Base-by-base conservation (phyloP, 2,329 filamentous ascomycete genomes). In the Kalmusia sp. region DNA sequence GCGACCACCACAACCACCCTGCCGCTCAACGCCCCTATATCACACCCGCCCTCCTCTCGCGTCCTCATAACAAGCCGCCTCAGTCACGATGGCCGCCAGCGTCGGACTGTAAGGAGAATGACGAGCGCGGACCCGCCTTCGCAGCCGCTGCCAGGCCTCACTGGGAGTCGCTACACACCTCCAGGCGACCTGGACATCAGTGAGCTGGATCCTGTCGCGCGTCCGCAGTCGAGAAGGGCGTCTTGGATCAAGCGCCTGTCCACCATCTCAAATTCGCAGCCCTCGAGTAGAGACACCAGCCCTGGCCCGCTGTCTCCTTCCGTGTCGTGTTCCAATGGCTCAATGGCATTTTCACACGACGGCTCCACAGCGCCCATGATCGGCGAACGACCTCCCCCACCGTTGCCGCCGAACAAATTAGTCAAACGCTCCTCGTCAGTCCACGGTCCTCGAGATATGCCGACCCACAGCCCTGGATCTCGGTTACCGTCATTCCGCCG, bases 161-260 rank as follows among this genome's bases (percentile, higher is more conserved):
- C 60, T 39, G 44, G 58, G 22, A 65, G 66, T 49, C 59, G 56
- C 44, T 64, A 58, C 56, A 52, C 57, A 11, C 54, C 64, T 25
- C 25, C 40, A 24, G 55, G 52, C 44, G 67, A 69, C 12, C 57
- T 60, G 38, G 61, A 64, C 25, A 59, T 58, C 25, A 64, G 65
- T 41, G 66, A 70, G 44, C 51, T 59, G 33, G 70, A 74, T 43
- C 49, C 58, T 11, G 40, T 55, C 30, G 51, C 58, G 31, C 56
- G 62, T 46, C 47, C 63, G 35, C 74, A 79, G 41, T 59, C 67
- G 38, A 59, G 69, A 28, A 77, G 80, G 21, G 74, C 79, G 49
- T 91, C 88, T 24, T 93, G 90, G 90, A 85, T 92, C 59, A 84
- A 85, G 62, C 85, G 88, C 44, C 76, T 92, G 33, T 91, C 89